Conservation (phyloP, 2,329 filamentous ascomycete species). For the Lachnellula suecica region DNA sequence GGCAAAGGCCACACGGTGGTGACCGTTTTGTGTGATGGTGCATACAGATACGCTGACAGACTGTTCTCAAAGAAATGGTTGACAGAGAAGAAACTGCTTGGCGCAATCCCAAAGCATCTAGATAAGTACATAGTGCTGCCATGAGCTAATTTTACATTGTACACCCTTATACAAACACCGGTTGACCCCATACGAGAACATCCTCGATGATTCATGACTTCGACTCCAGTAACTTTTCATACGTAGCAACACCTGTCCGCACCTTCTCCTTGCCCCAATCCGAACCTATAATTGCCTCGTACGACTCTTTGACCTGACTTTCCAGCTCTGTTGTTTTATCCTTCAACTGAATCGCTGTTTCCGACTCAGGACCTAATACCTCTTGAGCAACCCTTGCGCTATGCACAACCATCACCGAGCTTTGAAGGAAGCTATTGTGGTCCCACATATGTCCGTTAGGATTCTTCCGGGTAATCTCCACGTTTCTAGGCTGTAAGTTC, state of each 20-base stretch:
- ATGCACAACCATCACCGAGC: slow-evolving; percentile 38
- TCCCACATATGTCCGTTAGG: not conserved
- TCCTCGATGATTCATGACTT: not conserved
- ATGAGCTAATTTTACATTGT: slow-evolving; percentile 40
- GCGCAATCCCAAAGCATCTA: slow-evolving; percentile 78
- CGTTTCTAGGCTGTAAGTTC: slow-evolving; percentile 3
- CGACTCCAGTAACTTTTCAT: not conserved
- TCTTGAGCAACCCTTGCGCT: slow-evolving; percentile 39
- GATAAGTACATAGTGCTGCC: slow-evolving; percentile 94
- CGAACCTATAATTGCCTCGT: not conserved
- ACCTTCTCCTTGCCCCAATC: not conserved
- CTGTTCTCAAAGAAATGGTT: slow-evolving; percentile 93
- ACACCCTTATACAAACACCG: slow-evolving; percentile 4
- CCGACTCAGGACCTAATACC: slow-evolving; percentile 26
- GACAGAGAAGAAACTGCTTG: slow-evolving; percentile 77
- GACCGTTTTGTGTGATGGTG: slow-evolving; percentile 91
- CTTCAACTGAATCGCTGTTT: slow-evolving; percentile 14
- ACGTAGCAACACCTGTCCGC: not conserved
- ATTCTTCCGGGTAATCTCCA: slow-evolving; percentile 17
- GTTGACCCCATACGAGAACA: not conserved
- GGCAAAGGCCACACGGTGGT: slow-evolving; percentile 89
- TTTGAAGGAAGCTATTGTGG: slow-evolving; percentile 25
- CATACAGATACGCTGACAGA: slow-evolving; percentile 94
- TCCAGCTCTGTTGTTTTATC: slow-evolving; percentile 9
- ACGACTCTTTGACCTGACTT: not conserved